A percentile compares a stretch with the other conserved stretches of the same genome.
These are phyloP conservation scores for Fagus sylvatica DNA, from an alignment of 306 rosid genomes.

Conservation along the genomic window DNA sequence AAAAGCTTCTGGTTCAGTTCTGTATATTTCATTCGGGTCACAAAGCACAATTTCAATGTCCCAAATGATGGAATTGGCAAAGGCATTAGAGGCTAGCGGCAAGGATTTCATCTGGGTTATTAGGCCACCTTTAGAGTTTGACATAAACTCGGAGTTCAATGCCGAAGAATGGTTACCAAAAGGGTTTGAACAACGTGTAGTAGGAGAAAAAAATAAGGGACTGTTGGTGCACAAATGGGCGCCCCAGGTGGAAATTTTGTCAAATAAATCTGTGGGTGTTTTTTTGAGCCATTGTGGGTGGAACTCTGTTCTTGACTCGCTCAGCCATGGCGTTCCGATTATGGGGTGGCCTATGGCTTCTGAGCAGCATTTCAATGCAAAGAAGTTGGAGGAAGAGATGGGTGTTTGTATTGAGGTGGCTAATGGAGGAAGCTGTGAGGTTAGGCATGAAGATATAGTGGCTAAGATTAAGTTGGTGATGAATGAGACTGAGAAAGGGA, in stretches of 20 bases:
- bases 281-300: slow-evolving; percentile 78
- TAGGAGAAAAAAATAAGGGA: no score
- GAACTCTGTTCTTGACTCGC: slow-evolving; percentile 69
- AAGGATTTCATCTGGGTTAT: slow-evolving; percentile 65
- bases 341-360: slow-evolving; percentile 82
- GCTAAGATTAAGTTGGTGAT: slow-evolving; percentile 36
- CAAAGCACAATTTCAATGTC: no score
- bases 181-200: slow-evolving; percentile 60
- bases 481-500: slow-evolving; percentile 19
- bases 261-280: slow-evolving; percentile 43
- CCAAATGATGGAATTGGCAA: slow-evolving; percentile 64
- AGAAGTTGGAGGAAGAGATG: slow-evolving; percentile 46
- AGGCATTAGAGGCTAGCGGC: slow-evolving; percentile 46
- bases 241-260: slow-evolving; percentile 62
- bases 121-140: slow-evolving; percentile 62
- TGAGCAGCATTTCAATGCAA: slow-evolving; percentile 63
- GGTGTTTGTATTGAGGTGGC: slow-evolving; percentile 76
- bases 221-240: slow-evolving; percentile 64
- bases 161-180: slow-evolving; percentile 59
- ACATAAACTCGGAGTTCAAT: slow-evolving; percentile 63
- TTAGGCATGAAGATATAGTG: slow-evolving; percentile 37
- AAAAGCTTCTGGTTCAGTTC: slow-evolving; percentile 56
- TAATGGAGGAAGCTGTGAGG: slow-evolving; percentile 58
- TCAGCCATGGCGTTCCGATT: slow-evolving; percentile 62
- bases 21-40: slow-evolving; percentile 68